Conservation (phyloP, 1,284 basidiomycete species). For the Melampsora americana region DNA sequence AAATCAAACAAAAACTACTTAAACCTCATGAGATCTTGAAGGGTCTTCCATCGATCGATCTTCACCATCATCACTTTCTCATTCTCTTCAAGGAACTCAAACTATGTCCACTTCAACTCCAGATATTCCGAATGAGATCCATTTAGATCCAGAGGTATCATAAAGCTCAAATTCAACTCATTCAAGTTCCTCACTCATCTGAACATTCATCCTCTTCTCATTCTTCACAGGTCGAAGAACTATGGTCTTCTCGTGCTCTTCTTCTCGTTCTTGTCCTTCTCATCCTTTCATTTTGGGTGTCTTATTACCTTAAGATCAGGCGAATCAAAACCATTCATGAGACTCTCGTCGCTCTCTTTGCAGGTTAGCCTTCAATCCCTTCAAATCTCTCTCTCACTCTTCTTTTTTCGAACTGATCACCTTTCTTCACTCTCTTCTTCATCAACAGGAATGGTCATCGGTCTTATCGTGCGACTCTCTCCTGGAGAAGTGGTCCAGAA, state of each 20-base stretch:
- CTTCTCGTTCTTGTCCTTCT: conserved; percentile 81
- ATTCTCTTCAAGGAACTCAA: neutral
- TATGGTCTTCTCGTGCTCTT: conserved; percentile 48
- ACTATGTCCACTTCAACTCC: neutral
- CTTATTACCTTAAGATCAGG: conserved; percentile 96
- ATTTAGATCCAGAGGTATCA: conserved; percentile 47
- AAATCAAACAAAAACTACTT: no score
- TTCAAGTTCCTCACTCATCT: no score
- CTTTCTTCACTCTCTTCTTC: conserved; percentile 5
- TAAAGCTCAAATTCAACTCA: no score
- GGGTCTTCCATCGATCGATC: no score
- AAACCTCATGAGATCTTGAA: no score
- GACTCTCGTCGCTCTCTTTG: conserved; percentile 90
- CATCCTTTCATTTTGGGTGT: conserved; percentile 89
- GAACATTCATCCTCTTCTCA: neutral
- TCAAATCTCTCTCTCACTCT: neutral
- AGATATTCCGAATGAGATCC: conserved; percentile 44
- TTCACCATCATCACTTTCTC: no score
- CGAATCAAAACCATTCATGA: conserved; percentile 93
- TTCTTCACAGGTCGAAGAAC: conserved; percentile 44
- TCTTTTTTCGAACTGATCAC: neutral
- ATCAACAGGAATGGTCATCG: conserved; percentile 78
- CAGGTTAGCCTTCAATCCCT: conserved; percentile 56
- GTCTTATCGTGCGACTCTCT: conserved; percentile 79
- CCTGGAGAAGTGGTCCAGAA: conserved; percentile 91